phyloP scores from a whole-genome alignment of 768 basidiomycete genomes.

The Tulasnella sp. region DNA sequence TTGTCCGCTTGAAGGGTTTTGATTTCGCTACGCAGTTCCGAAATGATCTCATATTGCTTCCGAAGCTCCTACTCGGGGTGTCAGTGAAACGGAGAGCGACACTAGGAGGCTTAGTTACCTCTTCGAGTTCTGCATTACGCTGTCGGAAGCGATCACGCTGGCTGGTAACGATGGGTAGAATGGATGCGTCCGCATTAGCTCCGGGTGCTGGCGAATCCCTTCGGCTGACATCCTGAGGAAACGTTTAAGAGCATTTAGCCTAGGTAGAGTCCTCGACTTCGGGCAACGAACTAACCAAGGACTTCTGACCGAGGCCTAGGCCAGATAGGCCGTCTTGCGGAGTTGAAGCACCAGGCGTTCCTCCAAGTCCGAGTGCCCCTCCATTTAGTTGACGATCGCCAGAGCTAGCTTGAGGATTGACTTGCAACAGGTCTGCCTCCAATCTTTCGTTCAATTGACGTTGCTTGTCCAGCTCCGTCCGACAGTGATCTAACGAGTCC shows the following conservation, averaged over 20 bases:
- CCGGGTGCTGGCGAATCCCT: constrained; percentile 50
- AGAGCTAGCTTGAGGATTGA: constrained; percentile 49
- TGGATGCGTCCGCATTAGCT: constrained; percentile 76
- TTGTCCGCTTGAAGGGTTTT: constrained; percentile 91
- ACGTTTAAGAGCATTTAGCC: background rate
- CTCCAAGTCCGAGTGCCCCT: constrained; percentile 25
- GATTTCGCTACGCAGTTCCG: constrained; percentile 86
- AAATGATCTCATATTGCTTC: constrained; percentile 90
- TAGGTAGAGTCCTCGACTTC: background rate
- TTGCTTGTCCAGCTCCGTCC: constrained; percentile 68
- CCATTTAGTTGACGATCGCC: constrained; percentile 27
- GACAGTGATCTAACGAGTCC: constrained; percentile 50
- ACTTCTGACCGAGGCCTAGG: constrained; percentile 60
- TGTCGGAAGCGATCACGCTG: constrained; percentile 97
- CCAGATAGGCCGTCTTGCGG: constrained; percentile 55
- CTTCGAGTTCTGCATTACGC: constrained; percentile 93
- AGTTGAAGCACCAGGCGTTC: background rate
- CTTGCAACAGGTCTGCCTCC: constrained; percentile 79
- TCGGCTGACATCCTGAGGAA: background rate
- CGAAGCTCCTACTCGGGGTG: constrained; percentile 63
- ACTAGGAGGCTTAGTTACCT: constrained; percentile 41
- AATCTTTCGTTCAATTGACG: constrained; percentile 77
- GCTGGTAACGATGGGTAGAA: constrained; percentile 95
- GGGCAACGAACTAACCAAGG: constrained; percentile 31
- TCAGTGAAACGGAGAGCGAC: constrained; percentile 19